Evolutionary conservation across 352 stramenopile genomes (phyloP).

Genomic region (Globisporangium nodosum): DNA sequence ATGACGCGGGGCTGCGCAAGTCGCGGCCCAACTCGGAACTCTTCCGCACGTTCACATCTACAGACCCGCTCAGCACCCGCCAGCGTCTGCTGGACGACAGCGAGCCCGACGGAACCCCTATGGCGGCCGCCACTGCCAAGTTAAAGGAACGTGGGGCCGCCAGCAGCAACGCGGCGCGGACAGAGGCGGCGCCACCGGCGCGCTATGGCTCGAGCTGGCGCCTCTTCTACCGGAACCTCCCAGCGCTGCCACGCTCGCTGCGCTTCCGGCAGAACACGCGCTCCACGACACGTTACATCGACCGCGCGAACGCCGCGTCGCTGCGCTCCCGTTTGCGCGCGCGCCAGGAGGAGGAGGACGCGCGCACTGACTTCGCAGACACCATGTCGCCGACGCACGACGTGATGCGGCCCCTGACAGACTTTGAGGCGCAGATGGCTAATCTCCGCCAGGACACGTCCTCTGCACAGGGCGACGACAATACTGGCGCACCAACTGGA

Average conservation of each 20-base stretch:
- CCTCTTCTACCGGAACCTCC: constrained; percentile 64
- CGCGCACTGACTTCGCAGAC: constrained; percentile 25
- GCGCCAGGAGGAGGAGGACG: constrained; percentile 40
- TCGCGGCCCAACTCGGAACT: constrained; percentile 52
- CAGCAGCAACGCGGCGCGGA: constrained; percentile 1
- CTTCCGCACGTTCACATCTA: constrained; percentile 69
- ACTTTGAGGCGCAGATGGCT: constrained; percentile 54
- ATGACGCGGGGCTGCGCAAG: constrained; percentile 28
- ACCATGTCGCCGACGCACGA: constrained; percentile 22
- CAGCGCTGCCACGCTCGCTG: constrained; percentile 56
- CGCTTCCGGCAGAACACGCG: constrained; percentile 74
- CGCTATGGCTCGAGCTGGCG: constrained; percentile 37
- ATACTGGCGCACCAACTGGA: neutral
- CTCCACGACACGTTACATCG: constrained; percentile 72
- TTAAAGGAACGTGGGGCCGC: constrained; percentile 4
- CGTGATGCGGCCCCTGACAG: constrained; percentile 23
- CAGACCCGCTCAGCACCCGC: constrained; percentile 48
- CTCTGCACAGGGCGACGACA: constrained; percentile 6
- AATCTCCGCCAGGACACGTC: constrained; percentile 5
- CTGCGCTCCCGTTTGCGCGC: constrained; percentile 48
- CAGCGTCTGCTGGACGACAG: constrained; percentile 53
- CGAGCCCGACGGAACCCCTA: constrained; percentile 16
- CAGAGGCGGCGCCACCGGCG: neutral
- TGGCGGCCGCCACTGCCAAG: constrained; percentile 5
- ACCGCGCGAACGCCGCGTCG: constrained; percentile 60